Evolutionary conservation across 129 eudicot species (phyloP), one percentile per base, ranked within the genome.

Genomic region (Oenanthe sinensis): DNA sequence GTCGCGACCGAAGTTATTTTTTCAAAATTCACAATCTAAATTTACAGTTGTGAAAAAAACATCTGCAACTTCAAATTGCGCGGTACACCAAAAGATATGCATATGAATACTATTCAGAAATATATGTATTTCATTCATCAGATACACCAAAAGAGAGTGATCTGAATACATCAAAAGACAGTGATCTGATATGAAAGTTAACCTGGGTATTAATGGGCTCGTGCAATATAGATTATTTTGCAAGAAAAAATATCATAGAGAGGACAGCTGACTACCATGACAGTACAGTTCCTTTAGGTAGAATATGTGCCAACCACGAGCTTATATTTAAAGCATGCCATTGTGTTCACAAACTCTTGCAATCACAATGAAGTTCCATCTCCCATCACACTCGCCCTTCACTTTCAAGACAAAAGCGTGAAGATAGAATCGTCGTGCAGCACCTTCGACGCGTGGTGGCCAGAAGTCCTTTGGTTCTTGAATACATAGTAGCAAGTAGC

Each of bases 281-380:
- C 60, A 74, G 36, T 45, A 26, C 50, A 26, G 77, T 6, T 46
- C 43, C 60, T 7, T 50, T n/a, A 22, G 42, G 24, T 26, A 36
- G 42, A 74, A 46, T 74, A 30, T 74, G 77, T 74, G 77, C 36
- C 15, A 74, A 7, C 60, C 60, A 74, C 77, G 46, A 74, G 62
- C 77, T 58, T 26, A 5, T 26, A 6, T 40, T 45, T 26, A 48
- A 72, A 73, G 76, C 55, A 13, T 73, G 33, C 12, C 37, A 28
- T 26, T 74, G 77, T 74, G 77, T 46, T 74, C 48, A 46, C 58
- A 46, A 74, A 13, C 50, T 44, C 39, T 74, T 45, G 58, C 13
- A 44, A 46, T 74, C 39, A 9, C 30, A 40, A 71, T 30, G 71
- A n/a, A 71, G 43, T 33, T 46, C 60, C 77, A 26, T 74, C 58